Evolutionary conservation across 2,329 filamentous ascomycete genomes (phyloP).

Genomic region (Pseudohalonectria lignicola): DNA sequence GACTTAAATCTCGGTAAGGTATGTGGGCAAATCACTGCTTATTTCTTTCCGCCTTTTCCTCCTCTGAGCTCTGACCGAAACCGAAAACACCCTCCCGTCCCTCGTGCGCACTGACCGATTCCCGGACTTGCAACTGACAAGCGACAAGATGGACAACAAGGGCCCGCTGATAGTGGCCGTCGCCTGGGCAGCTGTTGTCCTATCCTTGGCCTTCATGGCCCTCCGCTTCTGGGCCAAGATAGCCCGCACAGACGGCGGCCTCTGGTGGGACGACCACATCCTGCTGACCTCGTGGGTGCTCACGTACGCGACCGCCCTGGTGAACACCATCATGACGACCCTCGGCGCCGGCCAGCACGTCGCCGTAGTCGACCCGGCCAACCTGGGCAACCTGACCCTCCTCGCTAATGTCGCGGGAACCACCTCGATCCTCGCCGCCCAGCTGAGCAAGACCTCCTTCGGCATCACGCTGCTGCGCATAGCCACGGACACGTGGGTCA

Average conservation of each 20-base stretch:
- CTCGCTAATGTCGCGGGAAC: slow-evolving; percentile 6
- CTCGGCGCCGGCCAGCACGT: slow-evolving; percentile 5
- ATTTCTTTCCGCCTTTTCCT: too few relatives aligned
- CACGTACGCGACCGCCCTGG: slow-evolving; percentile 1
- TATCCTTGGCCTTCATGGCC: neutral
- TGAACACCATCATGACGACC: slow-evolving; percentile 3
- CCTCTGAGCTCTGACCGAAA: too few relatives aligned
- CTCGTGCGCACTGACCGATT: too few relatives aligned
- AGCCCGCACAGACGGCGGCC: slow-evolving; percentile 3
- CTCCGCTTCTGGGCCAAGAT: slow-evolving; percentile 3
- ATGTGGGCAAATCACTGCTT: too few relatives aligned
- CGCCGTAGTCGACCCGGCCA: slow-evolving; percentile 1
- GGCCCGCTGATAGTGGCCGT: neutral
- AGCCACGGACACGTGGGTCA: slow-evolving; percentile 12
- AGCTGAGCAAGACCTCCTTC: slow-evolving; percentile 27
- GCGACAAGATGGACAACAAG: neutral
- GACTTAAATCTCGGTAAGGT: too few relatives aligned
- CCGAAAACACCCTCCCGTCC: too few relatives aligned
- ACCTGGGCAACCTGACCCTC: slow-evolving; percentile 3
- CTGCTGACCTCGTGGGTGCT: slow-evolving; percentile 12
- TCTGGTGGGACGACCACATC: slow-evolving; percentile 14
- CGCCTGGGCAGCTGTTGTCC: neutral
- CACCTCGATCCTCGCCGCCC: slow-evolving; percentile 19
- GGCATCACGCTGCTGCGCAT: slow-evolving; percentile 21
- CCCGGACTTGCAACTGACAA: too few relatives aligned